Evolutionary conservation across 106 monocot species (phyloP).

Genomic region (Platanthera guangdongensis): DNA sequence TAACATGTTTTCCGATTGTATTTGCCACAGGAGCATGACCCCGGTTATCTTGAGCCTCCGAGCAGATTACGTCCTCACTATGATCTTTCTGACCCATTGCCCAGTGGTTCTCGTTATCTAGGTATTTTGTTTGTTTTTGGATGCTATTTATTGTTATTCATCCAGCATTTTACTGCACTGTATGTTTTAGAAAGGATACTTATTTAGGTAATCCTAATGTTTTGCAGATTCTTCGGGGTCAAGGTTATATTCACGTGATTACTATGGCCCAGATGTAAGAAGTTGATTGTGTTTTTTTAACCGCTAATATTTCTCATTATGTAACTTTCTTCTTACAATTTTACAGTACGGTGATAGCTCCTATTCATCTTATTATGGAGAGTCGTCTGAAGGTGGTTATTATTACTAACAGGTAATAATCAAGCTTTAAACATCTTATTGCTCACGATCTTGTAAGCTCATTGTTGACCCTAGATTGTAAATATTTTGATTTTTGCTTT

Average conservation of each 20-base stretch:
- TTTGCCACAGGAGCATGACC: slow-evolving; percentile 48
- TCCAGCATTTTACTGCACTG: neutral
- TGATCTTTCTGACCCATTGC: slow-evolving; percentile 43
- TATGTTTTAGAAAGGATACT: neutral
- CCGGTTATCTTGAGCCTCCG: slow-evolving; percentile 39
- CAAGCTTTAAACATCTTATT: neutral
- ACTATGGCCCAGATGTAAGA: slow-evolving; percentile 66
- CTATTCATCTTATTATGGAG: slow-evolving; percentile 43
- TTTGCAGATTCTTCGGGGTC: slow-evolving; percentile 34
- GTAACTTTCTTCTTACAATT: neutral
- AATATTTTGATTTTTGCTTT: neutral
- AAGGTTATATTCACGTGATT: slow-evolving; percentile 44
- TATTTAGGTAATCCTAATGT: neutral
- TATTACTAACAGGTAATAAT: slow-evolving; percentile 43
- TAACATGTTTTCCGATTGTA: neutral
- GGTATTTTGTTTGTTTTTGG: slow-evolving; percentile 19
- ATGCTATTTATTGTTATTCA: neutral
- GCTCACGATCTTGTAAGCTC: neutral
- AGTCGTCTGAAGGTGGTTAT: slow-evolving; percentile 42
- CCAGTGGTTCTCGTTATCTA: slow-evolving; percentile 29
- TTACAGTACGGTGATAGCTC: slow-evolving; percentile 44
- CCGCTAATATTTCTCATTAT: neutral
- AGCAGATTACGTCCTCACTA: slow-evolving; percentile 45
- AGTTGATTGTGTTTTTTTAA: neutral
- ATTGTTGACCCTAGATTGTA: neutral